Conservation (phyloP, 139 green algal genomes). For the Parachlorella kessleri region DNA sequence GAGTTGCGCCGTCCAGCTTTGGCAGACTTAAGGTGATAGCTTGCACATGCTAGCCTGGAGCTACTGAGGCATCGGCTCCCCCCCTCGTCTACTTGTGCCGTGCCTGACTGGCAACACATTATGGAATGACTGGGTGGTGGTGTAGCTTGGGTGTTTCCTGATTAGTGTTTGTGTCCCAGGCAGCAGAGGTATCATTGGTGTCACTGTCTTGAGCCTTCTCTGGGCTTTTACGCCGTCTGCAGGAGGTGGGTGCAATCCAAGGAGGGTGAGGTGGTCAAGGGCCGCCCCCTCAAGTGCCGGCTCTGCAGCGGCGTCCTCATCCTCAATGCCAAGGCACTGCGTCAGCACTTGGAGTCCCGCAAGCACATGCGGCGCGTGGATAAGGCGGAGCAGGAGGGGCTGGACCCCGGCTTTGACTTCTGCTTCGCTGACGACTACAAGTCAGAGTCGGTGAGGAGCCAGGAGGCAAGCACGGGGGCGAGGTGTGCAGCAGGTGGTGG, state of each 20-base stretch:
- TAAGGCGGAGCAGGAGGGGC: constrained; percentile 4
- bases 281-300: constrained; percentile 37
- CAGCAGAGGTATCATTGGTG: too few species aligned
- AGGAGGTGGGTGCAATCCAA: background rate
- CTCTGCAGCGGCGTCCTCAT: constrained; percentile 37
- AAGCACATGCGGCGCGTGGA: constrained; percentile 13
- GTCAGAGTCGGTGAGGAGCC: background rate
- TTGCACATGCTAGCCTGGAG: too few species aligned
- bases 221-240: too few species aligned
- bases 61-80: too few species aligned
- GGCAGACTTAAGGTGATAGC: too few species aligned
- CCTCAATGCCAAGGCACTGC: constrained; percentile 31
- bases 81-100: too few species aligned
- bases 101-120: too few species aligned
- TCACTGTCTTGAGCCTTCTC: too few species aligned
- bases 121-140: too few species aligned
- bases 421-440: constrained; percentile 41
- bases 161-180: too few species aligned
- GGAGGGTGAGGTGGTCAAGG: background rate
- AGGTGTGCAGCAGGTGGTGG: background rate
- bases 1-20: too few species aligned
- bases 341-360: constrained; percentile 23
- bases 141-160: too few species aligned
- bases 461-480: background rate
- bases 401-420: constrained; percentile 17